Percentiles rank a stretch among this genome's conserved stretches.
Evolutionary conservation across 1,284 basidiomycete genomes (phyloP).

Genomic region (Farysia itapuensis): DNA sequence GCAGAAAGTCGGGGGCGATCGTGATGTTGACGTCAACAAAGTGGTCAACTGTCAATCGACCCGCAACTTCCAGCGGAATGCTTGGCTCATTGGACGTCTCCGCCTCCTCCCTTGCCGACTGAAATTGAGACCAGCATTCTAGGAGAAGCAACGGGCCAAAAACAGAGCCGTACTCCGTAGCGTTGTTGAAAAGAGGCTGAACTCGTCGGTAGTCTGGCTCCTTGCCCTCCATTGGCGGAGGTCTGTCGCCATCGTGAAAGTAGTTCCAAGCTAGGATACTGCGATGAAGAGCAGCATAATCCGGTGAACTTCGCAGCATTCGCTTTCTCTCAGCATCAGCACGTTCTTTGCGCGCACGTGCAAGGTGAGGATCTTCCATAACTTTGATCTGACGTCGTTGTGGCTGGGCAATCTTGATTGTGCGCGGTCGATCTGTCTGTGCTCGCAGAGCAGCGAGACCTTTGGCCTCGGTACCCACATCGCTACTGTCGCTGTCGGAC

Average conservation of each 20-base stretch:
- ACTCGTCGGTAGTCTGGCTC: slow-evolving; percentile 23
- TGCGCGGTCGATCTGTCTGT: slow-evolving; percentile 28
- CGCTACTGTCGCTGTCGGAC: slow-evolving; percentile 61
- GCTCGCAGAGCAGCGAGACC: slow-evolving; percentile 66
- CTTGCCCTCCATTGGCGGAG: slow-evolving; percentile 64
- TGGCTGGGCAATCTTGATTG: slow-evolving; percentile 62
- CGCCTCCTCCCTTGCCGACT: slow-evolving; percentile 72
- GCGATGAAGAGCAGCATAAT: slow-evolving; percentile 77
- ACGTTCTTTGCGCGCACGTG: slow-evolving; percentile 33
- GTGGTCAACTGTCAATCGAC: slow-evolving; percentile 35
- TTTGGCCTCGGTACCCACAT: slow-evolving; percentile 63
- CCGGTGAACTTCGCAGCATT: slow-evolving; percentile 76
- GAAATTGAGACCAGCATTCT: slow-evolving; percentile 89
- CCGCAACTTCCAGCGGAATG: slow-evolving; percentile 31
- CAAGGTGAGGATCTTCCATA: slow-evolving; percentile 64
- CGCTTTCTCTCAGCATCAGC: slow-evolving; percentile 59
- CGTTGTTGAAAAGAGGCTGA: slow-evolving; percentile 70
- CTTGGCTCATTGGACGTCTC: slow-evolving; percentile 50
- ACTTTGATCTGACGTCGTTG: slow-evolving; percentile 71
- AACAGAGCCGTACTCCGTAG: slow-evolving; percentile 71
- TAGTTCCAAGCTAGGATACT: slow-evolving; percentile 86
- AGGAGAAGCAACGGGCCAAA: slow-evolving; percentile 86
- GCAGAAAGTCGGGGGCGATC: slow-evolving; percentile 21
- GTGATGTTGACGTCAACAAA: slow-evolving; percentile 43
- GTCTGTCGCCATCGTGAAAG: slow-evolving; percentile 67